Conservation (phyloP, 179 eudicot species). For the Amaranthus tricolor region DNA sequence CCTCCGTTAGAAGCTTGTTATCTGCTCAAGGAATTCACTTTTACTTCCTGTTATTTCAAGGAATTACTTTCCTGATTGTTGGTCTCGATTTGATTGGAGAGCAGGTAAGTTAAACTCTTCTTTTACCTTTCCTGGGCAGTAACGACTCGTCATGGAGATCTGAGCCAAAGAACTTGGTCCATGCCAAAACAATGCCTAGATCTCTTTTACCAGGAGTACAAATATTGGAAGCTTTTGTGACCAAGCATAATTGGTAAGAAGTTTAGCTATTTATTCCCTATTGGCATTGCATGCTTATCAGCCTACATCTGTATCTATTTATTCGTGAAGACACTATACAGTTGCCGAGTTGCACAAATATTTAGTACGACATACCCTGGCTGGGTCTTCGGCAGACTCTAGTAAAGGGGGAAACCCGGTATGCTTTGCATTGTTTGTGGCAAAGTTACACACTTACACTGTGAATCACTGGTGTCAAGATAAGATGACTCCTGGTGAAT, state of each 20-base stretch:
- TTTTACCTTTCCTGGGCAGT: conserved; percentile 9
- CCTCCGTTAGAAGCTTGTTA: conserved; percentile 43
- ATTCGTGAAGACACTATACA: conserved; percentile 12
- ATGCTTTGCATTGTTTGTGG: conserved; percentile 22
- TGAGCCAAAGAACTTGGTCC: conserved; percentile 14
- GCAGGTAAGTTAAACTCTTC: conserved; percentile 34
- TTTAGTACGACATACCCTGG: conserved; percentile 22
- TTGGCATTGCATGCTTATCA: conserved; percentile 8
- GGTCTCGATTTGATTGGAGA: conserved; percentile 48
- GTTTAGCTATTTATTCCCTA: conserved; percentile 20
- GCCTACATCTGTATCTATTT: conserved; percentile 23
- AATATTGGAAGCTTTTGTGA: conserved; percentile 19
- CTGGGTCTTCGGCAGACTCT: conserved; percentile 26
- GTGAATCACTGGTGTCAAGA: conserved; percentile 20
- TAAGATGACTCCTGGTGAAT: conserved; percentile 21
- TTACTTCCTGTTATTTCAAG: conserved; percentile 43
- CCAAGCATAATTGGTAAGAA: conserved; percentile 12
- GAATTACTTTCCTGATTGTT: conserved; percentile 41
- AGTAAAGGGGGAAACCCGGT: conserved; percentile 21
- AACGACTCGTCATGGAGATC: conserved; percentile 10
- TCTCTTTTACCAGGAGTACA: conserved; percentile 7
- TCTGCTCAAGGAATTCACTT: conserved; percentile 50
- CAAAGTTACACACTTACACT: not conserved
- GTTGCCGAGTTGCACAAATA: conserved; percentile 23
- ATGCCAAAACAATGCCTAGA: conserved; percentile 11